Evolutionary conservation across 2,329 filamentous ascomycete genomes (phyloP), one percentile per base, ranked within the genome.

Genomic region (Penicillium oxalicum): DNA sequence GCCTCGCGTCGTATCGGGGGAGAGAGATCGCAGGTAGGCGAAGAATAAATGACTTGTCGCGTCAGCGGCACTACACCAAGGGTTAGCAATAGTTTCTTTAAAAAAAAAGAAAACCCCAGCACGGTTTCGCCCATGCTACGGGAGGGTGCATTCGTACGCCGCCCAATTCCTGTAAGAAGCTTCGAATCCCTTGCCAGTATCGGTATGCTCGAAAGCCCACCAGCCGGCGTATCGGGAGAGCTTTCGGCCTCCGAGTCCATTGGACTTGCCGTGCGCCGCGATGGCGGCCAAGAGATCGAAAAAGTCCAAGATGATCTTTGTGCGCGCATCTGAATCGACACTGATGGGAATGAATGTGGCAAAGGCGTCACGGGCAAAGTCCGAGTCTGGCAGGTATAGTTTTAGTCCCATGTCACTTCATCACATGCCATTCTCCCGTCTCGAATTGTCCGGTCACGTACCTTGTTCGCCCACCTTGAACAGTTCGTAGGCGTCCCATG

Each of bases 21-120:
- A 83, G 40, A 95, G 74, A 0, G 91, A 96, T 60, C 93, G 82
- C 41, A 98, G 81, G 67, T 97, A 98, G 48, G 93, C 93, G 66
- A 98, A 98, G 77, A 98, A 98, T 47, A 98, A 75, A 74, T 98
- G 93, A 63, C 91, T 95, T 18, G 91, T 90, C 46, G 93, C 93
- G 76, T 97, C 90, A 50, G 93, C 93, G 52, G 91, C 91, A 63
- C 88, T 94, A 61, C 27, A 6, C 40, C 6, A 6, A 25, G 24
- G 28, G 7, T 13, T 5, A 24, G n/a, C 5, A 12, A 32, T 6
- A 27, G 49, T 49, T 38, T 32, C 4, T 11, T 11, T 8, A 4
- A 11, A 32, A 32, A 32, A 32, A 11, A 11, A 32, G 29, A 8
- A 18, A 18, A 18, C 18, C 18, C 18, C 18, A 2, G 18, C 18